phyloP scores from a whole-genome alignment of 2,329 filamentous ascomycete species.

The Cytospora chrysosperma region DNA sequence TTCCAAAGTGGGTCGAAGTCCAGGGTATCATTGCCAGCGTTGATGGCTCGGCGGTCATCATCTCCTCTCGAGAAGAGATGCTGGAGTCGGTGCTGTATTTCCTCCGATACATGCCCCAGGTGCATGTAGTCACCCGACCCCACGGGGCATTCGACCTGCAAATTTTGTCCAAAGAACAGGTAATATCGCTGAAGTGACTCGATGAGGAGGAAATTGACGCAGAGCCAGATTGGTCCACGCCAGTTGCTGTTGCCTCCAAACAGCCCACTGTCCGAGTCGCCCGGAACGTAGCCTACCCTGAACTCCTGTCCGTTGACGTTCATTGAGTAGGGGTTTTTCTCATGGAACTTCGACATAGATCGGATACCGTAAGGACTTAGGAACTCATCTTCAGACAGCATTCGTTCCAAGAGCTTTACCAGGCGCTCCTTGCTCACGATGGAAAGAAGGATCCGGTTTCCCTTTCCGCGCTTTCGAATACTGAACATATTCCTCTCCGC shows the following conservation, averaged over 20 bases:
- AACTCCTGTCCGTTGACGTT: constrained; percentile 91
- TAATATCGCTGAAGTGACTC: constrained; percentile 95
- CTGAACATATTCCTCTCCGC: constrained; percentile 93
- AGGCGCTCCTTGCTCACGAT: constrained; percentile 93
- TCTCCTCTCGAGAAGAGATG: constrained; percentile 85
- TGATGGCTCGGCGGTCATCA: constrained; percentile 84
- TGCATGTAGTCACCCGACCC: constrained; percentile 96
- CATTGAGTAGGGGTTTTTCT: constrained; percentile 90
- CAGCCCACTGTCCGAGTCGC: constrained; percentile 92
- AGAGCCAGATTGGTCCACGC: constrained; percentile 94
- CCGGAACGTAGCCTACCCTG: constrained; percentile 83
- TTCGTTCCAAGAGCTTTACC: constrained; percentile 81
- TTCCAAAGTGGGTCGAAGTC: constrained; percentile 94
- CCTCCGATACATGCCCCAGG: constrained; percentile 88
- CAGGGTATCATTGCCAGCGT: constrained; percentile 77
- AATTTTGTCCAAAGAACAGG: constrained; percentile 87
- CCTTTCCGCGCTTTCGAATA: constrained; percentile 87
- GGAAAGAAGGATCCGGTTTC: constrained; percentile 80
- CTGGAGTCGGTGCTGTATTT: constrained; percentile 91
- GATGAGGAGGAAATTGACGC: constrained; percentile 91
- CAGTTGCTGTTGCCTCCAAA: constrained; percentile 99
- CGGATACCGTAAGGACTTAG: constrained; percentile 86
- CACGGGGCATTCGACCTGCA: constrained; percentile 91
- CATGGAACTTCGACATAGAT: constrained; percentile 87
- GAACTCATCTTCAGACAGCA: constrained; percentile 95